Conservation (phyloP, 2,329 filamentous ascomycete species). For the Apiospora pterosperma region DNA sequence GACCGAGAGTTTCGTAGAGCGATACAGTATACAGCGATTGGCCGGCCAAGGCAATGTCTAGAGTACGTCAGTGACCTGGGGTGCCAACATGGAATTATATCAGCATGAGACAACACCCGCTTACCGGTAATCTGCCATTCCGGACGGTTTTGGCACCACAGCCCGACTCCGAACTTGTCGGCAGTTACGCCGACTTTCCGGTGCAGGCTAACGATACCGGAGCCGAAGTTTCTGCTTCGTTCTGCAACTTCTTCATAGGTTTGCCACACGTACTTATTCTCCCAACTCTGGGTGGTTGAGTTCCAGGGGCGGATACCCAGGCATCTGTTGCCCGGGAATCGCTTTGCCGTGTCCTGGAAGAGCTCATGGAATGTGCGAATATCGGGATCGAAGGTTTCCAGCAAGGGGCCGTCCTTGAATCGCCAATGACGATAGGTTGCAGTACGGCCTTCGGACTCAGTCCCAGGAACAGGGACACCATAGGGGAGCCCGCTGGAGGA, state of each 20-base stretch:
- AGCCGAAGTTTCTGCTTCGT: slow-evolving; percentile 80
- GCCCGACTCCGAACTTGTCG: slow-evolving; percentile 68
- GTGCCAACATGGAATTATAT: not conserved
- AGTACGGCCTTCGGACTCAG: slow-evolving; percentile 68
- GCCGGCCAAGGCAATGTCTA: slow-evolving; percentile 82
- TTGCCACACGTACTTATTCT: slow-evolving; percentile 76
- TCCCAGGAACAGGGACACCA: slow-evolving; percentile 72
- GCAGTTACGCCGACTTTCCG: slow-evolving; percentile 64
- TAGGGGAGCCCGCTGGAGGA: slow-evolving; percentile 74
- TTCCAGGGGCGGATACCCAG: slow-evolving; percentile 82
- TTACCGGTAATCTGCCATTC: slow-evolving; percentile 83
- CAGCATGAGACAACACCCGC: slow-evolving; percentile 14
- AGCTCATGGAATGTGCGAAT: slow-evolving; percentile 73
- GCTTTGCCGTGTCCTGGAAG: slow-evolving; percentile 67
- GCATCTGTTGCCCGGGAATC: slow-evolving; percentile 65
- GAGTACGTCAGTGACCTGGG: slow-evolving; percentile 9
- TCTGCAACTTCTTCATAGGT: slow-evolving; percentile 76
- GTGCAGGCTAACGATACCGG: slow-evolving; percentile 80
- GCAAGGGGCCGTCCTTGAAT: slow-evolving; percentile 65
- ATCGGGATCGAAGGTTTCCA: slow-evolving; percentile 69
- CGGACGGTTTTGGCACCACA: slow-evolving; percentile 85
- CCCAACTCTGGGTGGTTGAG: slow-evolving; percentile 66
- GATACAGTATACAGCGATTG: slow-evolving; percentile 88
- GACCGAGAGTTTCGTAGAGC: slow-evolving; percentile 92
- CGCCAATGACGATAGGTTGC: slow-evolving; percentile 82